phyloP scores from a whole-genome alignment of 176 grass and related monocot genomes.

The Raddia distichophylla region DNA sequence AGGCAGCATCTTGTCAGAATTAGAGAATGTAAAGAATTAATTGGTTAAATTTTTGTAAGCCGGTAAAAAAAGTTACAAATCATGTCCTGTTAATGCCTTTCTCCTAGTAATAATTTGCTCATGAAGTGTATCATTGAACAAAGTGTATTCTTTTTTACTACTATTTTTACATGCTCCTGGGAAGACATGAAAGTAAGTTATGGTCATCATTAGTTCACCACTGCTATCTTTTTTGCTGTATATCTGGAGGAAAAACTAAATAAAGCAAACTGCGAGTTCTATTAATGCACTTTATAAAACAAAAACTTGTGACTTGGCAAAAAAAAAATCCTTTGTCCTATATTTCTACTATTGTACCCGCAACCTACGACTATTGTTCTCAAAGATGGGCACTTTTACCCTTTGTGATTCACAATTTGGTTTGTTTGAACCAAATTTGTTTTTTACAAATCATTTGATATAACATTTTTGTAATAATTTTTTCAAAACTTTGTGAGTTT shows the following conservation, averaged over 20 bases:
- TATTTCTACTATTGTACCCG: too few relatives aligned
- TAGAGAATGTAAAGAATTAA: too few relatives aligned
- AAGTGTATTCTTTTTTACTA: neutral
- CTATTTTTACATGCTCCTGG: neutral
- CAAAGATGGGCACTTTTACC: too few relatives aligned
- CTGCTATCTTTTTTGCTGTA: neutral
- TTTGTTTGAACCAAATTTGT: too few relatives aligned
- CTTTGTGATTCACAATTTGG: too few relatives aligned
- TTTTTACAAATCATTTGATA: too few relatives aligned
- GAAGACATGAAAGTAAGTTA: neutral
- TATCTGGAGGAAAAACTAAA: neutral
- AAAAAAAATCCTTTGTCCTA: too few relatives aligned
- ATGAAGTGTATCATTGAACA: neutral
- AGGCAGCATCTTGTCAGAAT: neutral
- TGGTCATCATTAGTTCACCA: neutral
- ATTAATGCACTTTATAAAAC: neutral
- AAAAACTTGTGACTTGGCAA: neutral
- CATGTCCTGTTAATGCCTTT: neutral
- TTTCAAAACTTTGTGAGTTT: too few relatives aligned
- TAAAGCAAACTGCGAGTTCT: neutral
- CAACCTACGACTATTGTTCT: too few relatives aligned
- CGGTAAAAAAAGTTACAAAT: neutral
- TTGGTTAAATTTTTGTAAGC: neutral
- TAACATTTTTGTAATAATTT: too few relatives aligned
- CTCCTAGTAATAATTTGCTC: neutral